Evolutionary conservation across 2,329 filamentous ascomycete genomes (phyloP).

Genomic region (Emmonsia crescens): DNA sequence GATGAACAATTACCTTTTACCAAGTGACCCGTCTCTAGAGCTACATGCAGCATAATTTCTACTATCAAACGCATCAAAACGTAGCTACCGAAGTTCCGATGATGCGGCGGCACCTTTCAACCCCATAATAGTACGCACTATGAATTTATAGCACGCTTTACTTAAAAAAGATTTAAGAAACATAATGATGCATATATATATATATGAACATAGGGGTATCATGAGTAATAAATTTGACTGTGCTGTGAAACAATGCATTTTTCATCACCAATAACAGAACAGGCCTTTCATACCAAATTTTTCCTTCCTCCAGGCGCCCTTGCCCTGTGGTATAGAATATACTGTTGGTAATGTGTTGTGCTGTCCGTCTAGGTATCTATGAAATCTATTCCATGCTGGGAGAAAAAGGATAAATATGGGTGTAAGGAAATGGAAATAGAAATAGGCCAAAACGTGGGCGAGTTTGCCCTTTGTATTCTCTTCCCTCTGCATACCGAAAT

Average conservation of each 20-base stretch:
- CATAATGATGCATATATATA: background rate
- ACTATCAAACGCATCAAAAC: background rate
- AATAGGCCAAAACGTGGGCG: background rate
- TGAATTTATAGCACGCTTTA: background rate
- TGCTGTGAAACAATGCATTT: background rate
- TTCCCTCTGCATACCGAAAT: background rate
- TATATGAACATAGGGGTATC: background rate
- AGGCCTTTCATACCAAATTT: background rate
- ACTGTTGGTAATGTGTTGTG: background rate
- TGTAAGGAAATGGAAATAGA: background rate
- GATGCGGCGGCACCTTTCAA: background rate
- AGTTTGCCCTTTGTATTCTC: background rate
- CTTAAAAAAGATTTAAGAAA: background rate
- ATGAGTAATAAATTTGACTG: background rate
- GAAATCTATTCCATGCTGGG: background rate
- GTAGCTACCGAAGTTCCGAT: background rate
- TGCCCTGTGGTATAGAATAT: background rate
- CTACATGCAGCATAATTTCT: too few relatives aligned
- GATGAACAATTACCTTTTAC: background rate
- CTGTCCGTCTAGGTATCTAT: background rate
- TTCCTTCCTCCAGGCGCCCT: background rate
- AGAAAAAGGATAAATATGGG: background rate
- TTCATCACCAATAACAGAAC: background rate
- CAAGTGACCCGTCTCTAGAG: too few relatives aligned
- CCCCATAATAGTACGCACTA: background rate